These are phyloP conservation scores for Botrytis hyacinthi DNA, from an alignment of 2,329 filamentous ascomycete species.

Conservation along the genomic window DNA sequence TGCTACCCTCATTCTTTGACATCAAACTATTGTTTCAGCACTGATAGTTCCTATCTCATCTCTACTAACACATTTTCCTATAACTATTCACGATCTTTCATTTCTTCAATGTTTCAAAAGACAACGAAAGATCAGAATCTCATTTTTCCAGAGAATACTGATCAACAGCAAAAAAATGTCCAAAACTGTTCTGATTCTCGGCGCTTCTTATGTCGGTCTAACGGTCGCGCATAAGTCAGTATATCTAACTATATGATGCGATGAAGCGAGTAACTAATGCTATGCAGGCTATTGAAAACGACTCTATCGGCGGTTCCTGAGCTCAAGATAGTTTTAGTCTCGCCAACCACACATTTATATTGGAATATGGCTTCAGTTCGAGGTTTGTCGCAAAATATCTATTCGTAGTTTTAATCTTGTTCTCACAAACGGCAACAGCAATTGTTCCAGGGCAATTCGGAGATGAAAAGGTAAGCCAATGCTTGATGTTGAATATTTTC, in stretches of 20 bases:
- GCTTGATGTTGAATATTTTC: too few relatives aligned
- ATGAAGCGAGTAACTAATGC: not conserved
- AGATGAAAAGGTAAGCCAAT: conserved; percentile 41
- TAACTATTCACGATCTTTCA: not conserved
- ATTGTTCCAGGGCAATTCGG: conserved; percentile 46
- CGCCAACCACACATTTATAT: conserved; percentile 50
- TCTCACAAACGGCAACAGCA: conserved; percentile 17
- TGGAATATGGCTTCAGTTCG: conserved; percentile 51
- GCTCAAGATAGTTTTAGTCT: conserved; percentile 55
- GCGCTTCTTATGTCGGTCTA: conserved; percentile 54
- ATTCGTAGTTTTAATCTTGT: not conserved
- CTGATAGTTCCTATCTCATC: not conserved
- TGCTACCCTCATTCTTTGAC: conserved; percentile 12
- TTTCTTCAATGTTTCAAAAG: conserved; percentile 1
- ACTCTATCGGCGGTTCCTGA: conserved; percentile 36
- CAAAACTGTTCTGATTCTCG: conserved; percentile 49
- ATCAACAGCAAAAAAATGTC: conserved; percentile 25
- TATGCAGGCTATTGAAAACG: conserved; percentile 47
- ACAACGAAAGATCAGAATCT: not conserved
- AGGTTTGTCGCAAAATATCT: conserved; percentile 28
- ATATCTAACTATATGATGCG: not conserved
- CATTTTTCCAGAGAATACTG: not conserved
- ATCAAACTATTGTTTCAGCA: conserved; percentile 16
- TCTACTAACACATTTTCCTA: not conserved
- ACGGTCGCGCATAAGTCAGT: conserved; percentile 49